phyloP scores from a whole-genome alignment of 495 filamentous ascomycete genomes.

The Aspergillus olivimuriae region DNA sequence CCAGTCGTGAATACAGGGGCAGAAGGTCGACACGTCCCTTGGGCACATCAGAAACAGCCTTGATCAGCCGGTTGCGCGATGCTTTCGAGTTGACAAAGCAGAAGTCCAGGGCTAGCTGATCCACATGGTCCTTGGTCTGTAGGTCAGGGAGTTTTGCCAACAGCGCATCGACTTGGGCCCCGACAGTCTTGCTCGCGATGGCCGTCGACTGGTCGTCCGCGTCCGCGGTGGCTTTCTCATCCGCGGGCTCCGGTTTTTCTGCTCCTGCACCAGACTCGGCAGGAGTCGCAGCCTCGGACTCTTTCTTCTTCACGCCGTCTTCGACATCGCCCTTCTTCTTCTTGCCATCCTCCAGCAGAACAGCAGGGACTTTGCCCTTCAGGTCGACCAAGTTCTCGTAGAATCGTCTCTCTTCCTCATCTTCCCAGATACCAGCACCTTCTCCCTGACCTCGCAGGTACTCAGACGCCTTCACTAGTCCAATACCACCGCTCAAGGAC shows the following conservation, averaged over 20 bases:
- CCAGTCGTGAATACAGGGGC: conserved; percentile 82
- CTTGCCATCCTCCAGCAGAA: conserved; percentile 88
- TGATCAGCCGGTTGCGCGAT: conserved; percentile 87
- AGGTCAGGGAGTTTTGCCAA: conserved; percentile 82
- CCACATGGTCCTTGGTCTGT: conserved; percentile 83
- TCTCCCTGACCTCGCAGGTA: conserved; percentile 86
- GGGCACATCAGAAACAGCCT: conserved; percentile 88
- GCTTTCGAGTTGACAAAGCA: conserved; percentile 99
- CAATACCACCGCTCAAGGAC: conserved; percentile 68
- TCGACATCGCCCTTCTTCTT: conserved; percentile 83
- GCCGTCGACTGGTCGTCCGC: conserved; percentile 82
- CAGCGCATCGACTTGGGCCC: conserved; percentile 90
- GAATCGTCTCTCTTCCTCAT: conserved; percentile 95
- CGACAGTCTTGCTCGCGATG: conserved; percentile 95
- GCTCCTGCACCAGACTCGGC: conserved; percentile 18
- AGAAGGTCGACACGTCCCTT: conserved; percentile 91
- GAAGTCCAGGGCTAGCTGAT: conserved; percentile 89
- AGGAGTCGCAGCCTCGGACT: conserved; percentile 27
- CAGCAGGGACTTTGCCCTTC: conserved; percentile 89
- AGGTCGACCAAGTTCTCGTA: conserved; percentile 96
- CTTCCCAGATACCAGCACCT: conserved; percentile 97
- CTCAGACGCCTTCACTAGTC: conserved; percentile 88
- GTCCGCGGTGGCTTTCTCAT: conserved; percentile 49
- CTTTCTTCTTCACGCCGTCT: conserved; percentile 54
- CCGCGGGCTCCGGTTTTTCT: conserved; percentile 30